phyloP scores from a whole-genome alignment of 208 protist species.

The Acanthamoeba royreba region DNA sequence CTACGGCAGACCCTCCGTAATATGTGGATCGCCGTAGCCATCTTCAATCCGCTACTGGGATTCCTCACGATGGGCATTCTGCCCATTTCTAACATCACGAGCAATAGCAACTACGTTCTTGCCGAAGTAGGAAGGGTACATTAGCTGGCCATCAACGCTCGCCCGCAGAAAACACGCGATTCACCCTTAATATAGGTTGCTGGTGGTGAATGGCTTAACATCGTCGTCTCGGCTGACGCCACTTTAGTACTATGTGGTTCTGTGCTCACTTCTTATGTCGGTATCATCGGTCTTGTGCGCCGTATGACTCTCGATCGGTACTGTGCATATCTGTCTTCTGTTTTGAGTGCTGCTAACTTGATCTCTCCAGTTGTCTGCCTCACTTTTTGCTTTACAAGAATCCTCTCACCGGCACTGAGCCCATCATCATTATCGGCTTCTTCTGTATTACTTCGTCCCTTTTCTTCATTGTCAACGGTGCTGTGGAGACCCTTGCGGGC shows the following conservation, averaged over 20 bases:
- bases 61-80: slow-evolving; percentile 60
- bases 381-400: slow-evolving; percentile 66
- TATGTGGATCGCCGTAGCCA: slow-evolving; percentile 79
- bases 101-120: slow-evolving; percentile 16
- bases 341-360: background rate
- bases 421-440: slow-evolving; percentile 73
- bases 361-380: slow-evolving; percentile 51
- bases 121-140: background rate
- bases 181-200: background rate
- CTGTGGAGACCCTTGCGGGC: slow-evolving; percentile 51
- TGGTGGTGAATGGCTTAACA: slow-evolving; percentile 49
- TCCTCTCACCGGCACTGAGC: slow-evolving; percentile 56
- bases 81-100: background rate
- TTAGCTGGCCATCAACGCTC: no score
- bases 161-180: no score
- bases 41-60: slow-evolving; percentile 80
- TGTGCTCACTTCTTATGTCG: slow-evolving; percentile 85
- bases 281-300: slow-evolving; percentile 76
- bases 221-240: slow-evolving; percentile 75
- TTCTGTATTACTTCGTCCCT: slow-evolving; percentile 71
- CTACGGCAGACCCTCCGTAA: slow-evolving; percentile 81
- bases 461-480: slow-evolving; percentile 65
- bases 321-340: background rate
- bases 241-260: slow-evolving; percentile 79
- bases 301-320: slow-evolving; percentile 81